Conservation (phyloP, 1,139 yeast species). For the Zygosaccharomyces sapae region DNA sequence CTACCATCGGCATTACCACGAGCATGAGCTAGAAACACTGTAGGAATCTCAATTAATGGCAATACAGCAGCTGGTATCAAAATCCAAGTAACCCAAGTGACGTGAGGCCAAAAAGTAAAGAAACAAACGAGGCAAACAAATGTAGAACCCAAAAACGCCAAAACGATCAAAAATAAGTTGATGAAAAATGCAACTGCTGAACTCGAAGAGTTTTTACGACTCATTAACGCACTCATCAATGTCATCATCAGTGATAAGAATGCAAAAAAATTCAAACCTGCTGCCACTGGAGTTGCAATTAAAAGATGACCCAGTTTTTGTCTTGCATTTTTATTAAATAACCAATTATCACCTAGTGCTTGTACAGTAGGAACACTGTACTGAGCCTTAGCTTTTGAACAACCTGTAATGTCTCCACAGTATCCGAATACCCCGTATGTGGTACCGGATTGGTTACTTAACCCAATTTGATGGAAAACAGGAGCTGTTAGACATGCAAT, state of each 20-base stretch:
- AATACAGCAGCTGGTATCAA: slow-evolving; percentile 62
- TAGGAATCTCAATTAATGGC: slow-evolving; percentile 45
- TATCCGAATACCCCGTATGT: slow-evolving; percentile 86
- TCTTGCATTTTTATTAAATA: slow-evolving; percentile 56
- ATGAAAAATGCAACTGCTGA: slow-evolving; percentile 37
- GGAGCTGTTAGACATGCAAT: slow-evolving; percentile 62
- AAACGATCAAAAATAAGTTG: slow-evolving; percentile 37
- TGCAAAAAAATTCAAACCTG: slow-evolving; percentile 55
- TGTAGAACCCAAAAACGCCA: slow-evolving; percentile 51
- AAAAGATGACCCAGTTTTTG: slow-evolving; percentile 64
- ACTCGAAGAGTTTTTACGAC: slow-evolving; percentile 34
- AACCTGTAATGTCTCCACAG: slow-evolving; percentile 47
- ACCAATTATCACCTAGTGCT: slow-evolving; percentile 41
- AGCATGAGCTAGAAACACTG: slow-evolving; percentile 37
- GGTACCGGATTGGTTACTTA: slow-evolving; percentile 49
- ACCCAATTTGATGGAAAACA: slow-evolving; percentile 46
- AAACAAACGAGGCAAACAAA: slow-evolving; percentile 52
- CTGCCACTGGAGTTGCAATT: slow-evolving; percentile 76
- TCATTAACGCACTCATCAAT: slow-evolving; percentile 6
- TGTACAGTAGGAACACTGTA: slow-evolving; percentile 39
- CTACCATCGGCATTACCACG: slow-evolving; percentile 35
- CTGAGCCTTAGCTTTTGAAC: slow-evolving; percentile 51
- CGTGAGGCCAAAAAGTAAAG: slow-evolving; percentile 57
- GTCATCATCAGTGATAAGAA: slow-evolving; percentile 40
- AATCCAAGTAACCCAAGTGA: slow-evolving; percentile 68